phyloP scores from a whole-genome alignment of 768 basidiomycete genomes.

The Xanthoconium stramineum region DNA sequence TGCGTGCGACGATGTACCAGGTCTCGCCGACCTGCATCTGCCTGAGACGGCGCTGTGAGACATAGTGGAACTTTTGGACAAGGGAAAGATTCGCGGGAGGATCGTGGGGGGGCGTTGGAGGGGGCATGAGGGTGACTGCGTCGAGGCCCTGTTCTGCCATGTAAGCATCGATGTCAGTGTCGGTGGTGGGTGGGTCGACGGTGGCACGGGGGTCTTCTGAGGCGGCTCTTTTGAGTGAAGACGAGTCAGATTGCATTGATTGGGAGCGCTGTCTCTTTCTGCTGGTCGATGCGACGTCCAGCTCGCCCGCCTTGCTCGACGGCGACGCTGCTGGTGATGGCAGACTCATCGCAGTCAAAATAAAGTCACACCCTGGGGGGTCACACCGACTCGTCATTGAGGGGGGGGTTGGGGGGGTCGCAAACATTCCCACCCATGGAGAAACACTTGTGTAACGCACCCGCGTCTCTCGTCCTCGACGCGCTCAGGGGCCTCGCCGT shows the following conservation, averaged over 20 bases:
- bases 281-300: constrained; percentile 29
- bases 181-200: constrained; percentile 26
- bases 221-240: constrained; percentile 76
- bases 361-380: constrained; percentile 1
- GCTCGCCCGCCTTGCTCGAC: constrained; percentile 38
- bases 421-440: background rate
- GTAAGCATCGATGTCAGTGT: constrained; percentile 62
- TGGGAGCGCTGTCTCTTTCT: constrained; percentile 73
- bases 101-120: constrained; percentile 26
- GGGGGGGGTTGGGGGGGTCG: constrained; percentile 13
- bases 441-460: constrained; percentile 80
- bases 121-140: constrained; percentile 20
- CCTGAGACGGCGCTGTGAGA: constrained; percentile 44
- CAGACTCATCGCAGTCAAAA: constrained; percentile 38
- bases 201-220: constrained; percentile 54
- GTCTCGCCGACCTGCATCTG: constrained; percentile 63
- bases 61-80: constrained; percentile 46
- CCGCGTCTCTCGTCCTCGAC: constrained; percentile 70
- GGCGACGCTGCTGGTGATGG: constrained; percentile 43
- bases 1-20: constrained; percentile 72
- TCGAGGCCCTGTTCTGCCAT: constrained; percentile 53
- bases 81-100: constrained; percentile 31
- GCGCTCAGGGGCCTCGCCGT: constrained; percentile 71
- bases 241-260: constrained; percentile 72
- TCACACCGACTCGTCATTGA: background rate